A percentile compares a stretch with the other conserved stretches of the same genome.
Evolutionary conservation across 306 rosid genomes (phyloP).

Genomic region (Fagus crenata): DNA sequence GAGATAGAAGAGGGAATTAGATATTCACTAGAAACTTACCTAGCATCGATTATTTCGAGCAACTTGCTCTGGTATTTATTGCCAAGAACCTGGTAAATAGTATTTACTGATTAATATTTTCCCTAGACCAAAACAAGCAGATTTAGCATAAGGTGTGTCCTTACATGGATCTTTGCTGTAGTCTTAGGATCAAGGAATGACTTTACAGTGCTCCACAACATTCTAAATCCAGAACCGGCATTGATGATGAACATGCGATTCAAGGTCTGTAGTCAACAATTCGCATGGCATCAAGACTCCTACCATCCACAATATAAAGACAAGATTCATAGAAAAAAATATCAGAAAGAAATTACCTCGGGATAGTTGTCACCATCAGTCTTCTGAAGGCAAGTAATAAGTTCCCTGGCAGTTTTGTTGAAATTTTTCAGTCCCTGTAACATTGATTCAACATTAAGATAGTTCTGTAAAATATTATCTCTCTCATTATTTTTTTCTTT

Average conservation of each 20-base stretch:
- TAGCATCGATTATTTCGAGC: constrained; percentile 86
- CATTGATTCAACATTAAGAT: constrained; percentile 6
- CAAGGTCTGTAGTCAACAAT: constrained; percentile 73
- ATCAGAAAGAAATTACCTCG: constrained; percentile 51
- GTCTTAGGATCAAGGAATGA: constrained; percentile 96
- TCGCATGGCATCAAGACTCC: constrained; percentile 31
- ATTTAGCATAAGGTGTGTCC: constrained; percentile 27
- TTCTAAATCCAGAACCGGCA: constrained; percentile 95
- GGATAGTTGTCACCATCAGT: constrained; percentile 88
- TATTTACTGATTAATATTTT: constrained; percentile 22
- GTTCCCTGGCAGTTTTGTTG: constrained; percentile 81
- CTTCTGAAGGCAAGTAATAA: constrained; percentile 68
- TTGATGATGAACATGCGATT: constrained; percentile 97
- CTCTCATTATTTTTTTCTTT: background rate
- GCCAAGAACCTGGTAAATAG: constrained; percentile 75
- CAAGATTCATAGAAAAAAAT: background rate
- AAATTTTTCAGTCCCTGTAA: constrained; percentile 81
- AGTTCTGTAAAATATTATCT: background rate
- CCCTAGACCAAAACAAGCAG: constrained; percentile 24
- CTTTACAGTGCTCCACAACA: constrained; percentile 90
- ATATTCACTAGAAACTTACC: constrained; percentile 45
- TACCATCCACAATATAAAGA: constrained; percentile 11
- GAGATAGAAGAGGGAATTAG: constrained; percentile 3
- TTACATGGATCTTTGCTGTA: constrained; percentile 79
- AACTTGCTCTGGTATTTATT: constrained; percentile 79